A percentile compares a stretch with the other conserved stretches of the same genome.
Evolutionary conservation across 2,329 filamentous ascomycete genomes (phyloP).

Genomic region (Monilinia fructigena): DNA sequence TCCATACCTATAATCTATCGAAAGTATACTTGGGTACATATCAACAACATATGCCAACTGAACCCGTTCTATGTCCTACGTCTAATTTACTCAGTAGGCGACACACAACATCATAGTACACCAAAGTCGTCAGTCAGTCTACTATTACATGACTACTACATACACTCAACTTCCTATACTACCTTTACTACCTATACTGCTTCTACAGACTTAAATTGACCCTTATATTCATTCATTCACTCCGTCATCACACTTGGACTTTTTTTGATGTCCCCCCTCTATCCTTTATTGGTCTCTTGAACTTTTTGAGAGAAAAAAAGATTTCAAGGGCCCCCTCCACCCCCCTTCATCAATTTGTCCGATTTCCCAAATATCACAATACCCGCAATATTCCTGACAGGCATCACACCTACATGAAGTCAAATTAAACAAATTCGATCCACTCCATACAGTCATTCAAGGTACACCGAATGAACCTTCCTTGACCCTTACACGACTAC

Average conservation of each 20-base stretch:
- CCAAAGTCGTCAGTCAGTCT: too few species aligned
- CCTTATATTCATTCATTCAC: too few species aligned
- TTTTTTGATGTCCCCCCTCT: not conserved
- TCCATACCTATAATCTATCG: not conserved
- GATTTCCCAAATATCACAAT: slow-evolving; percentile 1
- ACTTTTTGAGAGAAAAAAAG: not conserved
- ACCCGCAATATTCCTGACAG: slow-evolving; percentile 14
- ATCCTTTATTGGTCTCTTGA: not conserved
- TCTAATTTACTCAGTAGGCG: not conserved
- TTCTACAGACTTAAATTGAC: too few species aligned
- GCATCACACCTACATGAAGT: slow-evolving; percentile 14
- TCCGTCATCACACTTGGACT: not conserved
- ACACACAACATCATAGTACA: not conserved
- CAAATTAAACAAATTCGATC: slow-evolving; percentile 20
- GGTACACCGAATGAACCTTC: slow-evolving; percentile 14
- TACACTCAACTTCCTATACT: too few species aligned
- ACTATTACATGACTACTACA: not conserved
- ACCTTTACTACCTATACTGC: not conserved
- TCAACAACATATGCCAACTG: not conserved
- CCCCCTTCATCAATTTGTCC: slow-evolving; percentile 8
- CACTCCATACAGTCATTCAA: slow-evolving; percentile 4
- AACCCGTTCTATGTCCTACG: not conserved
- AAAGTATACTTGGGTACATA: not conserved
- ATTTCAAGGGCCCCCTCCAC: not conserved
- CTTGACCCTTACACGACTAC: slow-evolving; percentile 13